Evolutionary conservation across 2,329 filamentous ascomycete species (phyloP), one percentile per base, ranked within the genome.

Genomic region (Pseudogymnoascus sp.): DNA sequence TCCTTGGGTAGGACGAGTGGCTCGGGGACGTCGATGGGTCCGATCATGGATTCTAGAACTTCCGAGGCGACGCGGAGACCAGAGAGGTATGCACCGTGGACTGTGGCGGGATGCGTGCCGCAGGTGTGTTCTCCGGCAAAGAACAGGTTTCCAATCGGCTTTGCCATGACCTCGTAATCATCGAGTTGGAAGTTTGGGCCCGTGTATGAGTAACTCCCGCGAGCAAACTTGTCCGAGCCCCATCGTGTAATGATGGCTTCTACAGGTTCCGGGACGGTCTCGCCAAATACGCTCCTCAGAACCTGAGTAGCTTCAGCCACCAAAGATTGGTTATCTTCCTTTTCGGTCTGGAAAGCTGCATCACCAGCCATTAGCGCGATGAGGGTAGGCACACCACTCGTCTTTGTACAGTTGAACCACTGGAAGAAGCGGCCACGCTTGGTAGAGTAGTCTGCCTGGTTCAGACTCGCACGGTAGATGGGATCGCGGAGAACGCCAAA

Each of bases 101-200:
- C 94, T 2, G 94, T 99, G 33, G 95, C 94, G 11, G 95, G 94
- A 71, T 99, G 92, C 0, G 91, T 96, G 53, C 90, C 91, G 68
- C 90, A 97, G 0, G 95, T 99, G 63, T 96, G 94, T 74, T 99
- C 94, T 57, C 94, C 94, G 14, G 93, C 94, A 74, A 99, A 99
- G 74, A 93, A 90, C 7, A 99, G 78, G 65, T 95, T 96, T 33
- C 91, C 92, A 33, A 97, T 80, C 1, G 89, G 79, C 57, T 83
- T 82, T 2, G 94, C 91, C 90, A 99, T 96, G 33, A 85, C 78
- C 71, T 97, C 90, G 74, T 99, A 99, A 72, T 99, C 94, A 59
- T 91, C 89, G 1, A 89, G 83, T 59, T 85, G 82, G 74, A 96
- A 93, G 53, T 85, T 81, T 5, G 91, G 87, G 0, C 90, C 92